Evolutionary conservation across 306 rosid genomes (phyloP).

Genomic region (Gastrolobium bilobum): DNA sequence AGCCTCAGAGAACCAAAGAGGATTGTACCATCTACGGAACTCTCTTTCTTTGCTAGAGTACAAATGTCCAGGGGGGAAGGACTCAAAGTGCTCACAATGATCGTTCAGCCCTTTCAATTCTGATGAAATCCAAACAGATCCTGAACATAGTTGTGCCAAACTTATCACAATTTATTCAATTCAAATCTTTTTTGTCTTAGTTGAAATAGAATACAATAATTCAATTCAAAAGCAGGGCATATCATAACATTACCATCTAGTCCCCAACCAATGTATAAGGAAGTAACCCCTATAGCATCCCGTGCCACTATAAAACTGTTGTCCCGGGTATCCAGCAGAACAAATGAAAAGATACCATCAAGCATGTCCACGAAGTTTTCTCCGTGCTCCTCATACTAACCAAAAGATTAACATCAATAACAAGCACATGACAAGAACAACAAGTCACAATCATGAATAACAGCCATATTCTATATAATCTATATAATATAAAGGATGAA

Average conservation of each 20-base stretch:
- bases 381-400: slow-evolving; percentile 83
- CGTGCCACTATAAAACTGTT: slow-evolving; percentile 86
- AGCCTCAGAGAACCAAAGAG: slow-evolving; percentile 85
- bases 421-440: neutral
- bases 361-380: slow-evolving; percentile 80
- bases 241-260: slow-evolving; percentile 63
- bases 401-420: neutral
- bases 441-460: neutral
- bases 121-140: slow-evolving; percentile 87
- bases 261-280: slow-evolving; percentile 93
- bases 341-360: slow-evolving; percentile 86
- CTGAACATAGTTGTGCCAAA: slow-evolving; percentile 49
- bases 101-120: slow-evolving; percentile 81
- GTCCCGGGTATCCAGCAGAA: slow-evolving; percentile 83
- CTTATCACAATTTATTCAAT: neutral
- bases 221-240: neutral
- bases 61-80: slow-evolving; percentile 84
- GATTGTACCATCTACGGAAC: slow-evolving; percentile 82
- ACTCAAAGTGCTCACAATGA: slow-evolving; percentile 79
- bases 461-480: neutral
- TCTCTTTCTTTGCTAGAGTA: slow-evolving; percentile 82
- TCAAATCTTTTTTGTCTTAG: neutral
- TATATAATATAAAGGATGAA: neutral
- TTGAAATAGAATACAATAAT: neutral
- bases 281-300: slow-evolving; percentile 89